A percentile compares a stretch with the other conserved stretches of the same genome.
These are phyloP conservation scores for Didymella pinodella DNA, from an alignment of 2,329 filamentous ascomycete genomes.

Conservation along the genomic window DNA sequence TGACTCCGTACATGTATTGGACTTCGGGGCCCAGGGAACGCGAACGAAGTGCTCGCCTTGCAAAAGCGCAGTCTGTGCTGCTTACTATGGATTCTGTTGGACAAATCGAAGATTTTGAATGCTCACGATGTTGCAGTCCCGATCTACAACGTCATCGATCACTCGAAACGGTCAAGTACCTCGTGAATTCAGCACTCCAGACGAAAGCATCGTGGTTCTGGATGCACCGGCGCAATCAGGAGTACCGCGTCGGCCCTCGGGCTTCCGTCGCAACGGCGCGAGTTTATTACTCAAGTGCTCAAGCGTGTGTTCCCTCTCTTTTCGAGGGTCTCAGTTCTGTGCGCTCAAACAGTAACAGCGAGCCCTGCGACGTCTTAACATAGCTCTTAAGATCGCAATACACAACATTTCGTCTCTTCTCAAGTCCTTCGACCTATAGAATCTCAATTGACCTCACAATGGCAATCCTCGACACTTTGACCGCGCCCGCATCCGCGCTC, in stretches of 20 bases:
- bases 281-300: constrained; percentile 9
- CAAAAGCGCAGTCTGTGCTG: background rate
- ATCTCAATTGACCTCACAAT: constrained; percentile 29
- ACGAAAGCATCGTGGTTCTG: constrained; percentile 40
- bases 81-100: background rate
- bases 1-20: background rate
- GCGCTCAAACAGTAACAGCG: constrained; percentile 17
- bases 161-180: constrained; percentile 48
- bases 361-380: constrained; percentile 5
- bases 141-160: constrained; percentile 46
- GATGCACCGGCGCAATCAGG: constrained; percentile 32
- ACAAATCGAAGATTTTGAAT: constrained; percentile 1
- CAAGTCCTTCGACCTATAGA: background rate
- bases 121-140: constrained; percentile 10
- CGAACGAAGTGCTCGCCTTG: background rate
- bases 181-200: constrained; percentile 42
- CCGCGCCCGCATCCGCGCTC: constrained; percentile 16
- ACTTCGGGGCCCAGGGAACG: constrained; percentile 1
- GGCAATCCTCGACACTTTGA: constrained; percentile 39
- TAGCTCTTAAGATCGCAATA: constrained; percentile 3
- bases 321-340: constrained; percentile 8
- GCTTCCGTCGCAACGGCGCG: constrained; percentile 11
- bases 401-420: background rate
- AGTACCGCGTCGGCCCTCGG: constrained; percentile 27
- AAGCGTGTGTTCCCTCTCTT: constrained; percentile 5